phyloP scores from a whole-genome alignment of 768 basidiomycete genomes.

The Lepiota venenata region DNA sequence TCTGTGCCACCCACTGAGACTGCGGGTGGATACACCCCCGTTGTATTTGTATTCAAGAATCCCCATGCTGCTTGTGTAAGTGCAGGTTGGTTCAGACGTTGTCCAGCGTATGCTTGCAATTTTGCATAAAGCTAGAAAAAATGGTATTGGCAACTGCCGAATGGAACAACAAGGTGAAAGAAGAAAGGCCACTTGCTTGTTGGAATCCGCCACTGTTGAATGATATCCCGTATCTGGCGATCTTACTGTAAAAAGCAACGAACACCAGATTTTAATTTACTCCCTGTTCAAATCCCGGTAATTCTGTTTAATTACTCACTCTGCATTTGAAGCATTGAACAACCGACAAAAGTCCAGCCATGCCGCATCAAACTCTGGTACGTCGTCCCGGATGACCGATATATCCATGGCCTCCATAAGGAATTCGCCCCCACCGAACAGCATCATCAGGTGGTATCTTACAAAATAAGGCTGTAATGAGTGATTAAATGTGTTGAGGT shows the following conservation, averaged over 20 bases:
- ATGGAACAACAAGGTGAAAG: too few relatives aligned
- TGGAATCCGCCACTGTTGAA: constrained; percentile 31
- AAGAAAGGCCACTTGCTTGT: constrained; percentile 17
- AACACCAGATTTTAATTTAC: background rate
- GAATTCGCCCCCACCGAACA: constrained; percentile 35
- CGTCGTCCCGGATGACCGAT: constrained; percentile 25
- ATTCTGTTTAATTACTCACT: constrained; percentile 23
- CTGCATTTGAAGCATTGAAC: constrained; percentile 31
- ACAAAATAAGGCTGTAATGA: background rate
- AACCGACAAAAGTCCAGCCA: constrained; percentile 36
- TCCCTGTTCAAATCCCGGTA: background rate
- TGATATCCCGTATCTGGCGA: constrained; percentile 31
- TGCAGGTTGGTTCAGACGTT: constrained; percentile 27
- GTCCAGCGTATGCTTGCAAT: constrained; percentile 33
- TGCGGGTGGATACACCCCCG: constrained; percentile 31
- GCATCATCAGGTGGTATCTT: constrained; percentile 31
- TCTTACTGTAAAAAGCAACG: constrained; percentile 22
- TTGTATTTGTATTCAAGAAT: constrained; percentile 25
- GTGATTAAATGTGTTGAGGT: background rate
- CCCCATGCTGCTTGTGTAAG: constrained; percentile 34
- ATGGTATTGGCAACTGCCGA: background rate
- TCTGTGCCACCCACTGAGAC: constrained; percentile 39
- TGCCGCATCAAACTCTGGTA: constrained; percentile 33
- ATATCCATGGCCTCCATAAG: constrained; percentile 38
- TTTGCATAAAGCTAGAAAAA: constrained; percentile 31